Percentiles rank a stretch among this genome's conserved stretches.
These are phyloP conservation scores for Vigna nakashimae DNA, from an alignment of 306 rosid species.

Conservation along the genomic window DNA sequence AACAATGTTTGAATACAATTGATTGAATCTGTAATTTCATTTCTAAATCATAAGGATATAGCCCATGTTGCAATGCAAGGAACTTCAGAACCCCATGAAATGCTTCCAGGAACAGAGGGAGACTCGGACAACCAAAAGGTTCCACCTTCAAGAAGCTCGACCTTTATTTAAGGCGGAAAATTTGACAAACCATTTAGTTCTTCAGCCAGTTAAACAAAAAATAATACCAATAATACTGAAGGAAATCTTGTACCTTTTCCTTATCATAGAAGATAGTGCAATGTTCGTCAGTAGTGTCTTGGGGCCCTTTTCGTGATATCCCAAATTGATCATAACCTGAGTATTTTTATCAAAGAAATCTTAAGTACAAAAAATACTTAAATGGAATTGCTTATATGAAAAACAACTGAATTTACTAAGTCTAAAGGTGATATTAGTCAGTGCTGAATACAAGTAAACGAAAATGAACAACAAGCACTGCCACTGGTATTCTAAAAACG, in stretches of 20 bases:
- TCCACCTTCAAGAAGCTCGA: conserved; percentile 94
- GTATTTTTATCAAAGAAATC: conserved; percentile 31
- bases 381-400: conserved; percentile 5
- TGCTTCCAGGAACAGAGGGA: conserved; percentile 98
- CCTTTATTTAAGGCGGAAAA: conserved; percentile 59
- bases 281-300: conserved; percentile 83
- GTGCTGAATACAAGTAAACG: conserved; percentile 1
- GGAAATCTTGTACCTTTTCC: conserved; percentile 67
- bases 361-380: conserved; percentile 29
- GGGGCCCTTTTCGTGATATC: conserved; percentile 81
- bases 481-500: background rate
- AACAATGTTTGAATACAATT: conserved; percentile 38
- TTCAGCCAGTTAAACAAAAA: conserved; percentile 8
- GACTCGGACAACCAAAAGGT: conserved; percentile 98
- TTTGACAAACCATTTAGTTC: conserved; percentile 9
- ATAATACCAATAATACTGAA: conserved; percentile 22
- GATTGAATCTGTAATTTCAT: conserved; percentile 22
- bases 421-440: conserved; percentile 2
- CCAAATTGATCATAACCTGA: conserved; percentile 96
- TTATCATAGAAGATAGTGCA: conserved; percentile 96
- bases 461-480: conserved; percentile 14
- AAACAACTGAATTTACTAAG: background rate
- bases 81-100: conserved; percentile 91
- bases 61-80: conserved; percentile 98
- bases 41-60: conserved; percentile 74